Conservation (phyloP, 1,284 basidiomycete genomes). For the Mycosarcoma mackinlayi region DNA sequence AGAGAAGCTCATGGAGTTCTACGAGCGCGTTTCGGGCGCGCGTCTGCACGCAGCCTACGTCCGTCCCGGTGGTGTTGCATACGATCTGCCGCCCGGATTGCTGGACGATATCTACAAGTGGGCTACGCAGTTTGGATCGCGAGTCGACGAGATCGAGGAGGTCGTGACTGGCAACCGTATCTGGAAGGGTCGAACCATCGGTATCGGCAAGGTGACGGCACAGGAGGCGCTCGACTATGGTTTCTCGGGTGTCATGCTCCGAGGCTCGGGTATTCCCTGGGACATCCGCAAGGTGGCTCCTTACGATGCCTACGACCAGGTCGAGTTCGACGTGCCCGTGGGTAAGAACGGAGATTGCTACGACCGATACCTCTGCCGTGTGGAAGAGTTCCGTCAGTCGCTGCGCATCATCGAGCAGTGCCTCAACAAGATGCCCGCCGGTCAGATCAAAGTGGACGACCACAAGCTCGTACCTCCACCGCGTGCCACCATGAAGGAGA, state of each 20-base stretch:
- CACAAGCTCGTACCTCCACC: slow-evolving; percentile 98
- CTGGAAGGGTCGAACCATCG: slow-evolving; percentile 95
- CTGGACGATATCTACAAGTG: slow-evolving; percentile 98
- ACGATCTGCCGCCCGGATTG: slow-evolving; percentile 94
- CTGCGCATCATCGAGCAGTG: slow-evolving; percentile 85
- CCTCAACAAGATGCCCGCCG: slow-evolving; percentile 95
- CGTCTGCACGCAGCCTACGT: slow-evolving; percentile 98
- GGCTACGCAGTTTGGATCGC: slow-evolving; percentile 90
- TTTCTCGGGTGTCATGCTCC: slow-evolving; percentile 96
- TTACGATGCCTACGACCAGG: slow-evolving; percentile 97
- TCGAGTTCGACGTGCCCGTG: slow-evolving; percentile 96
- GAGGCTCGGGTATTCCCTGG: slow-evolving; percentile 94
- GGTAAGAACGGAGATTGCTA: slow-evolving; percentile 98
- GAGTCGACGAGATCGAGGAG: slow-evolving; percentile 97
- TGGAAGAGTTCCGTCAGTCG: slow-evolving; percentile 97
- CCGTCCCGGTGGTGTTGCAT: slow-evolving; percentile 96
- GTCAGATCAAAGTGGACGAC: slow-evolving; percentile 94
- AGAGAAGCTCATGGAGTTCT: slow-evolving; percentile 99
- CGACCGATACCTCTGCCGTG: slow-evolving; percentile 91
- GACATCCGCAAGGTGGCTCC: slow-evolving; percentile 88
- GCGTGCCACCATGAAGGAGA: slow-evolving; percentile 97
- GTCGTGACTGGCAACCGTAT: slow-evolving; percentile 97
- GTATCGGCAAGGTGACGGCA: slow-evolving; percentile 89
- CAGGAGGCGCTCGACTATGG: slow-evolving; percentile 91
- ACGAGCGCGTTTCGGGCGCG: slow-evolving; percentile 97